Conservation (phyloP, 2,329 filamentous ascomycete genomes). For the Pseudogymnoascus sp. region DNA sequence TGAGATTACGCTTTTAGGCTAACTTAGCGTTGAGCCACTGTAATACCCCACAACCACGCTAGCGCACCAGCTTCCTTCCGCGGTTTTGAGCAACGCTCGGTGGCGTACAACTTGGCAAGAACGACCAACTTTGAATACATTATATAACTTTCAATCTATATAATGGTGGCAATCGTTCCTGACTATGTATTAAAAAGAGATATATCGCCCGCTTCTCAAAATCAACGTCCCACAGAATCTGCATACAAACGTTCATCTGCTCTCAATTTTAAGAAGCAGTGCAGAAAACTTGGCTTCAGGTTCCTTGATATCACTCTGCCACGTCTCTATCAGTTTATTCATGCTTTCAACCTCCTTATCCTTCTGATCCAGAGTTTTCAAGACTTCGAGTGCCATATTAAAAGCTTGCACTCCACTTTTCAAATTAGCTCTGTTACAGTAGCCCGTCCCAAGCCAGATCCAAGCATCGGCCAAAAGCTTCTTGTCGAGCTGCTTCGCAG, state of each 20-base stretch:
- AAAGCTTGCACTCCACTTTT: neutral
- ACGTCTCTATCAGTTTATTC: neutral
- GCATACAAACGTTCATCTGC: neutral
- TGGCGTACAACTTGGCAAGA: neutral
- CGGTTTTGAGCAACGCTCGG: neutral
- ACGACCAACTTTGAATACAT: neutral
- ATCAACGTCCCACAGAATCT: neutral
- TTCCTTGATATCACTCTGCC: neutral
- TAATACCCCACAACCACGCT: neutral
- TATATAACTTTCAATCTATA: neutral
- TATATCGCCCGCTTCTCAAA: neutral
- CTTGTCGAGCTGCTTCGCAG: neutral
- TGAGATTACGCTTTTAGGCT: constrained; percentile 7
- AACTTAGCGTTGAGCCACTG: neutral
- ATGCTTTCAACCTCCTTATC: neutral
- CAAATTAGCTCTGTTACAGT: neutral
- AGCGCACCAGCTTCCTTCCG: neutral
- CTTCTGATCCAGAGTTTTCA: neutral
- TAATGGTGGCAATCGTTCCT: neutral
- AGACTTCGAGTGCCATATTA: neutral
- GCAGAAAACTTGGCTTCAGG: neutral
- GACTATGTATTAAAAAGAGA: neutral
- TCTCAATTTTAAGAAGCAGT: neutral
- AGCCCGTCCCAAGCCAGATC: neutral
- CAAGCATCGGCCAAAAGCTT: neutral